Conservation (phyloP, 768 basidiomycete genomes). For the Boletus reticulatus region DNA sequence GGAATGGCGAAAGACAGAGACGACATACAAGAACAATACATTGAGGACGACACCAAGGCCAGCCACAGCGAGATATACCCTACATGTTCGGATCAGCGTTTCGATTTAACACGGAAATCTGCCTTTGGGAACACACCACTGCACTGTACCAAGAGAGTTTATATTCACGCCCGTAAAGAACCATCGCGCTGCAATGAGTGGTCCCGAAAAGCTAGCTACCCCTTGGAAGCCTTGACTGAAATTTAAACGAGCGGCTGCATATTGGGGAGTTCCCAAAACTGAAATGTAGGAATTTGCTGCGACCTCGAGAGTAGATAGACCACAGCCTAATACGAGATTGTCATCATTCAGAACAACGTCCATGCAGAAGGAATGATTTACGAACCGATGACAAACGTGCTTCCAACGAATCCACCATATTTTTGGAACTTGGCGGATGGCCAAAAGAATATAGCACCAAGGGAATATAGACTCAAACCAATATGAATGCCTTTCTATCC, state of each 20-base stretch:
- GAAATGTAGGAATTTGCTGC: slow-evolving; percentile 82
- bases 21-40: slow-evolving; percentile 57
- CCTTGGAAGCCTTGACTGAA: slow-evolving; percentile 82
- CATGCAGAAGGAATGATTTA: not conserved
- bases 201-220: slow-evolving; percentile 69
- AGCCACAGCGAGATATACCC: slow-evolving; percentile 66
- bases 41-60: slow-evolving; percentile 62
- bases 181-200: slow-evolving; percentile 71
- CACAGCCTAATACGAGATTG: slow-evolving; percentile 44
- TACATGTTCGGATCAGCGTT: slow-evolving; percentile 19
- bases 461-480: slow-evolving; percentile 55
- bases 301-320: slow-evolving; percentile 65
- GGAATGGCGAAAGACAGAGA: not conserved
- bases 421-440: slow-evolving; percentile 65
- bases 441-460: slow-evolving; percentile 79
- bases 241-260: slow-evolving; percentile 73
- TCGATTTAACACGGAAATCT: not conserved
- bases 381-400: slow-evolving; percentile 66
- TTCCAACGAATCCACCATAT: slow-evolving; percentile 73
- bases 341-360: not conserved
- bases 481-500: slow-evolving; percentile 58
- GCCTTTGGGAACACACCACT: slow-evolving; percentile 42
- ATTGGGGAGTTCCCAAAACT: slow-evolving; percentile 63
- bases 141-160: slow-evolving; percentile 60
- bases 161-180: slow-evolving; percentile 70